These are phyloP conservation scores for Pugionium cornutum DNA, from an alignment of 345 rosid species.

Conservation along the genomic window DNA sequence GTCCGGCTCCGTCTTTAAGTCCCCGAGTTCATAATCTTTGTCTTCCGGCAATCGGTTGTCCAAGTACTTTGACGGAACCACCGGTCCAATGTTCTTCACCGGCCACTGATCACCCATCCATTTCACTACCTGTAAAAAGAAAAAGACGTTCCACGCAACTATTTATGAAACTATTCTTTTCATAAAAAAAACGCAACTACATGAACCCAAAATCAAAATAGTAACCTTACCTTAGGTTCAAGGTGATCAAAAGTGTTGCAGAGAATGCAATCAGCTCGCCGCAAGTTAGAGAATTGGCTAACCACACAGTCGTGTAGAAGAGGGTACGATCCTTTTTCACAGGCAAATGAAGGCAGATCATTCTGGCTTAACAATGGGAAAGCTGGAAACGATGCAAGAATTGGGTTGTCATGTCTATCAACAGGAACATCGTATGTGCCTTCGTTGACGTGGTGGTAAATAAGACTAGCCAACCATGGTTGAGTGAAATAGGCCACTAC, in stretches of 20 bases:
- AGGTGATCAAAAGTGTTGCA: conserved; percentile 51
- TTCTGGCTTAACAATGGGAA: conserved; percentile 41
- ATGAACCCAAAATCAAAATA: background rate
- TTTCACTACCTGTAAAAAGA: conserved; percentile 38
- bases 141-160: background rate
- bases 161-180: background rate
- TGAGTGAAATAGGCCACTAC: conserved; percentile 43
- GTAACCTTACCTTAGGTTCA: conserved; percentile 49
- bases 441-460: conserved; percentile 41
- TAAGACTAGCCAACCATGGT: conserved; percentile 43
- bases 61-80: conserved; percentile 54
- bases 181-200: background rate
- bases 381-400: conserved; percentile 35
- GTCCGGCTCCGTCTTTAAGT: conserved; percentile 43
- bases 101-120: conserved; percentile 50
- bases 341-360: conserved; percentile 48
- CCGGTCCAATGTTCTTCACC: conserved; percentile 54
- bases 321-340: conserved; percentile 38
- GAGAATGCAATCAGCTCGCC: conserved; percentile 44
- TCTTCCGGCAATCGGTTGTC: conserved; percentile 54
- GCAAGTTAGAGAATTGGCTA: conserved; percentile 44
- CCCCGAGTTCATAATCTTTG: conserved; percentile 52
- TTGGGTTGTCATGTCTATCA: conserved; percentile 26
- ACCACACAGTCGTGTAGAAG: background rate
- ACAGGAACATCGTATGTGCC: conserved; percentile 42